Evolutionary conservation across 2,329 filamentous ascomycete genomes (phyloP), one percentile per base, ranked within the genome.

Genomic region (Cercospora sp.): DNA sequence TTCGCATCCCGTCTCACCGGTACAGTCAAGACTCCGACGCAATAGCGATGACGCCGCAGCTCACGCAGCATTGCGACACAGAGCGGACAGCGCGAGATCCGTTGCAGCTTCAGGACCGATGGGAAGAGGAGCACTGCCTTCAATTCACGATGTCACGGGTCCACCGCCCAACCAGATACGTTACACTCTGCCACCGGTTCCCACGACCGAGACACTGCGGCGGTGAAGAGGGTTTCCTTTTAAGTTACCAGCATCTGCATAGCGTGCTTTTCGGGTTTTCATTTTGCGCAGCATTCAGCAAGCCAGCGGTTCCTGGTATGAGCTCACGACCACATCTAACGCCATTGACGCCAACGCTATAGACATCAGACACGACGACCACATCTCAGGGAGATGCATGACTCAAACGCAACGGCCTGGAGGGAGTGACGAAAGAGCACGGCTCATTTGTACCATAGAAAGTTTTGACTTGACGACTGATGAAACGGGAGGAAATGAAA

Each of bases 11-110:
- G 61, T 74, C n/a, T 77, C 75, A 9, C 75, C 75, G 1, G 69
- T 72, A 24, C 71, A 76, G 55, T 49, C 73, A n/a, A 66, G 76
- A 26, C 69, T 75, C n/a, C 72, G 70, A 21, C 70, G 73, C 10
- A 75, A 71, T 43, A 75, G 72, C 65, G 70, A 74, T 62, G 72
- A 72, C n/a, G 64, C 70, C 30, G 73, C 74, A 10, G 74, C 74
- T 2, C 66, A 65, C 16, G 57, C 69, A 7, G 60, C 71, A n/a
- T 61, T 74, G 32, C 68, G 77, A 61, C 73, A 70, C 18, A 66
- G 77, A 51, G 76, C 76, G 9, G 77, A 79, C 68, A 77, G 75
- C 65, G 77, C 76, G 18, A 72, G 76, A 21, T 75, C 74, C 5
- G 71, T 76, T 10, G 71, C 74, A 7, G 63, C 67, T 16, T 51